phyloP scores from a whole-genome alignment of 495 filamentous ascomycete genomes.

The Trichoderma erinaceum region DNA sequence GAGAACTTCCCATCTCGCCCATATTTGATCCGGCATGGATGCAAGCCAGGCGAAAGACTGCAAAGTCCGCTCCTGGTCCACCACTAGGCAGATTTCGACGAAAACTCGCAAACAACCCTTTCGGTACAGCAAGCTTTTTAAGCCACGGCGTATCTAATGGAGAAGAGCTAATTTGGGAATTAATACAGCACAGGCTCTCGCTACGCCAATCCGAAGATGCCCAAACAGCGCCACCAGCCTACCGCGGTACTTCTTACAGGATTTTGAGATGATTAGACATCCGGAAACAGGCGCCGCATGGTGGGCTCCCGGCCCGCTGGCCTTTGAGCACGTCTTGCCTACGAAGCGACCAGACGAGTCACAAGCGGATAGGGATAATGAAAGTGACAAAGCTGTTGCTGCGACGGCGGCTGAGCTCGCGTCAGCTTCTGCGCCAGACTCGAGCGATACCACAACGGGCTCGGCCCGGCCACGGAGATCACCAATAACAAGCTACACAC shows the following conservation, averaged over 20 bases:
- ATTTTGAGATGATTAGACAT: conserved; percentile 52
- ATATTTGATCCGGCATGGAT: conserved; percentile 45
- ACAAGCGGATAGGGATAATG: background rate
- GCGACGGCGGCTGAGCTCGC: background rate
- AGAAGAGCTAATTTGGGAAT: conserved; percentile 16
- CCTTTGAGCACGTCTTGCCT: conserved; percentile 18
- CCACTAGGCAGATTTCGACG: conserved; percentile 39
- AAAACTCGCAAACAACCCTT: conserved; percentile 52
- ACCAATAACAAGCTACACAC: conserved; percentile 10
- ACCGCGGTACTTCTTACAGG: conserved; percentile 58
- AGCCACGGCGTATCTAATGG: conserved; percentile 15
- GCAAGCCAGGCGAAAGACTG: conserved; percentile 26
- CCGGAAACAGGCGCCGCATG: conserved; percentile 52
- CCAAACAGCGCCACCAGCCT: conserved; percentile 46
- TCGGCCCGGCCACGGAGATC: background rate
- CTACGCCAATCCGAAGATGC: conserved; percentile 59
- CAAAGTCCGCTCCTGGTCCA: conserved; percentile 23
- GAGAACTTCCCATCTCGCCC: conserved; percentile 43
- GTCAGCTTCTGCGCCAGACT: background rate
- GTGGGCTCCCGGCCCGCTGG: conserved; percentile 50
- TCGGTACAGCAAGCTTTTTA: conserved; percentile 39
- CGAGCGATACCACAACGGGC: background rate
- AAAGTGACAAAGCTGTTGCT: background rate
- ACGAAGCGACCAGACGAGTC: conserved; percentile 28
- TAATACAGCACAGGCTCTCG: conserved; percentile 51